Evolutionary conservation across 371 early-diverging fungal species (phyloP), one percentile per base, ranked within the genome.

Genomic region (Chytridiales sp.): DNA sequence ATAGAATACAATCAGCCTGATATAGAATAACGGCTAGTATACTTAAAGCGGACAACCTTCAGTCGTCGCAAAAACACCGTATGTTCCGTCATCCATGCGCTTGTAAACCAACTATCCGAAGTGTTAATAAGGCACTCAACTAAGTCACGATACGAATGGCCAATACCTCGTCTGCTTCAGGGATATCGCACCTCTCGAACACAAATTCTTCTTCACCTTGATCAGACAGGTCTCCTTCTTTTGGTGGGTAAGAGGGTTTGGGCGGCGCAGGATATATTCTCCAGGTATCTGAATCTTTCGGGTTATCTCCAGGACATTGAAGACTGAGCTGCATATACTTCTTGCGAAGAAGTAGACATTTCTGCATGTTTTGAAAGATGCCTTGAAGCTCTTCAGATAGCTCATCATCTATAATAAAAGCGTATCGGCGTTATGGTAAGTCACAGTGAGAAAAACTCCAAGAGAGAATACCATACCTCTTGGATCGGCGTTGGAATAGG

Each of bases 211-310:
- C 57, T 70, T 73, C 55, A 51, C 51, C 39, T 44, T 30, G 57
- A 41, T 56, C 24, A 30, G 38, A 47, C 6, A 53, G 30, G 38
- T 48, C 59, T 43, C 56, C 42, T 41, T 47, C 44, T 13, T 79
- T 74, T 15, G 78, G 64, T 0, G 85, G 82, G 84, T 89, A 90
- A 1, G 85, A 78, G 3, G 89, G 89, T 3, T 78, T 80, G 0
- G 95, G 94, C 3, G 95, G 90, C 0, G 85, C 81, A 34, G 97
- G 97, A 67, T 95, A 94, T 40, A 95, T 89, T 3, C 78, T 73
- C 93, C 94, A 97, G 17, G 77, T 83, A 11, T 78, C 80, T 3
- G 60, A 53, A 71, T 95, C 91, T 47, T 87, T 88, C 24, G 96
- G 97, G 69, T 95, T 92, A 62, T 93, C 96, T 9, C 79, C 77